Base-by-base conservation (phyloP, 768 basidiomycete genomes). In the Termitomyces titanicus region DNA sequence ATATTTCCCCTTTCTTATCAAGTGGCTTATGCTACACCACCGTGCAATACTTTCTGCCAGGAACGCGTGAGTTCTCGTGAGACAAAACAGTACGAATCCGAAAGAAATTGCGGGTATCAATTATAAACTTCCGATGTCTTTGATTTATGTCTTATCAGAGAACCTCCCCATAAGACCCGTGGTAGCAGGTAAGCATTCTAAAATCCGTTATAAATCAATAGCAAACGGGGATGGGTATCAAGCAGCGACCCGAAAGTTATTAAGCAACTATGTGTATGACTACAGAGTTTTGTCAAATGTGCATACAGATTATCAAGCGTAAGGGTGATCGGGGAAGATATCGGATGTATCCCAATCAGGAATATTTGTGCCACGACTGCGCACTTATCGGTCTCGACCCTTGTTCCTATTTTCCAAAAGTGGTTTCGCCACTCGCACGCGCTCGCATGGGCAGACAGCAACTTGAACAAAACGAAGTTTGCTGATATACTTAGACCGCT, bases 1-100 rank as follows among this genome's bases (percentile, higher is more conserved):
- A 17, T 22, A 3, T 25, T 34, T 42, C 27, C 47, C 43, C 52
- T 55, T 60, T 40, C 47, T 59, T 64, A 60, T 60, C n/a, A 58
- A 45, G 31, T 20, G n/a, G 52, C 38, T 54, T 55, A 59, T 35
- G n/a, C n/a, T 38, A 33, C 49, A 35, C 38, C 40, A 45, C 17
- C 39, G 31, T 24, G 45, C 44, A 46, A 48, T 31, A 39, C 27
- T 27, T 51, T 50, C 34, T 31, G 13, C 48, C 43, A 18, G 51
- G 29, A 34, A 37, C 42, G 44, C 56, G 61, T 65, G 62, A 62
- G 61, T 61, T 56, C 39, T 49, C 61, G 64, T 64, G 62, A 51
- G 64, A 64, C 35, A 25, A 64, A 61, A 54, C 38, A 45, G 22
- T 34, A 47, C 53, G 29, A 44, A 57, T 55, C 43, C 25, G 53